These are phyloP conservation scores for Isabelozyma gotoi DNA, from an alignment of 805 yeast species.

Conservation along the genomic window DNA sequence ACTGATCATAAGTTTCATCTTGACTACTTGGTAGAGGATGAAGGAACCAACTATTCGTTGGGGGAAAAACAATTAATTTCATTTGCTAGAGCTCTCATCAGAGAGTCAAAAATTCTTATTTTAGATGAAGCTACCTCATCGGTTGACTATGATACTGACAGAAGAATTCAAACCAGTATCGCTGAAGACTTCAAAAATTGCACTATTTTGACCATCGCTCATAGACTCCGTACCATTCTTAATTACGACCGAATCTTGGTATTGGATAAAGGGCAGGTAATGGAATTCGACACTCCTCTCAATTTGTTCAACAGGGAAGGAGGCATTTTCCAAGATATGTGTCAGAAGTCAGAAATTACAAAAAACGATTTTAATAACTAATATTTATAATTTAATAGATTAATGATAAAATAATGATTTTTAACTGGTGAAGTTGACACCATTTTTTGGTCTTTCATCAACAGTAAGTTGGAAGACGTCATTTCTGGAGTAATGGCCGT, in stretches of 20 bases:
- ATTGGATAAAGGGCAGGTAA: constrained; percentile 32
- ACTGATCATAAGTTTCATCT: constrained; percentile 38
- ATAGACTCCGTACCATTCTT: constrained; percentile 37
- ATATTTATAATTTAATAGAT: not conserved
- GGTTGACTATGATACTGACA: constrained; percentile 39
- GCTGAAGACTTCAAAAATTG: constrained; percentile 29
- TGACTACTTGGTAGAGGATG: constrained; percentile 36
- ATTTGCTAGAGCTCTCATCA: constrained; percentile 38
- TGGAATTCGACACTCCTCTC: constrained; percentile 35
- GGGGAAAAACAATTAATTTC: constrained; percentile 41
- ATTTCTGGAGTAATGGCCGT: constrained; percentile 40
- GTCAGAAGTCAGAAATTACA: constrained; percentile 33
- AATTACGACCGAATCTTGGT: constrained; percentile 34
- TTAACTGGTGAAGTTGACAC: not conserved
- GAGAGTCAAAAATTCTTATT: constrained; percentile 34
- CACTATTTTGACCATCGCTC: constrained; percentile 40
- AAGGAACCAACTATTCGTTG: constrained; percentile 35
- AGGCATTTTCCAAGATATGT: constrained; percentile 33
- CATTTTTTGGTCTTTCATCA: constrained; percentile 22
- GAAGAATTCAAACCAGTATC: constrained; percentile 33
- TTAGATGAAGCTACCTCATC: constrained; percentile 42
- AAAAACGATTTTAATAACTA: not conserved
- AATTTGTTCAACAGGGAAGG: constrained; percentile 22
- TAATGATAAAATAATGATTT: too few relatives aligned
- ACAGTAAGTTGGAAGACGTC: constrained; percentile 44